These are phyloP conservation scores for Verticillium alfalfae DNA, from an alignment of 2,329 filamentous ascomycete genomes.

Conservation along the genomic window DNA sequence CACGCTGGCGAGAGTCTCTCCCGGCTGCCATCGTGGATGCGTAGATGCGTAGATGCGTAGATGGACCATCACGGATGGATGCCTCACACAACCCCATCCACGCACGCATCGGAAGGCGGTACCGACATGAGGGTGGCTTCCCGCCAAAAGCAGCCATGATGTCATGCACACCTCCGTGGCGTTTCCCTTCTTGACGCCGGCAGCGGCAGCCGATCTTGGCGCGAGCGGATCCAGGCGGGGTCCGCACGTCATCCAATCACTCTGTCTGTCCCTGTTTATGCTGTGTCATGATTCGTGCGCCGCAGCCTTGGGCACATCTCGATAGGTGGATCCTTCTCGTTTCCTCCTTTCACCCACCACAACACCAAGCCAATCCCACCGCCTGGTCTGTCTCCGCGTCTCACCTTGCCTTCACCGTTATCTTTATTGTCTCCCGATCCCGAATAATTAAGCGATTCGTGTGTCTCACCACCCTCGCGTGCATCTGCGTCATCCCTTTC, in stretches of 20 bases:
- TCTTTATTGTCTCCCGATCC: background rate
- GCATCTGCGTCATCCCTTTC: background rate
- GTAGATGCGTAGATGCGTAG: no score
- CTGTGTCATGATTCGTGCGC: background rate
- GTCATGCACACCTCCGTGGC: background rate
- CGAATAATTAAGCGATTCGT: background rate
- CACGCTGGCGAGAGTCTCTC: no score
- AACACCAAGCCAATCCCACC: background rate
- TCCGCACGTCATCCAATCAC: background rate
- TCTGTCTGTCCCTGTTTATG: background rate
- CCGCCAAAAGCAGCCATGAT: background rate
- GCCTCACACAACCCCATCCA: background rate
- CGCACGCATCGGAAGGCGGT: background rate
- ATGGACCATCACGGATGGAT: background rate
- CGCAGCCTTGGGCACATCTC: background rate
- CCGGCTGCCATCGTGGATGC: no score
- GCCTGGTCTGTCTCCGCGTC: background rate
- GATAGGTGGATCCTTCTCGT: background rate
- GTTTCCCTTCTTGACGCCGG: background rate
- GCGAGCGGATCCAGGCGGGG: background rate
- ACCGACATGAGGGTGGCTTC: background rate
- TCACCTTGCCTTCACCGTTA: background rate
- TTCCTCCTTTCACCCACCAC: background rate
- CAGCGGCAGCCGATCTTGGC: background rate
- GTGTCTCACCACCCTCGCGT: background rate